A percentile compares a stretch with the other conserved stretches of the same genome.
Evolutionary conservation across 2,329 filamentous ascomycete species (phyloP).

Genomic region (Paecilomyces niveus): DNA sequence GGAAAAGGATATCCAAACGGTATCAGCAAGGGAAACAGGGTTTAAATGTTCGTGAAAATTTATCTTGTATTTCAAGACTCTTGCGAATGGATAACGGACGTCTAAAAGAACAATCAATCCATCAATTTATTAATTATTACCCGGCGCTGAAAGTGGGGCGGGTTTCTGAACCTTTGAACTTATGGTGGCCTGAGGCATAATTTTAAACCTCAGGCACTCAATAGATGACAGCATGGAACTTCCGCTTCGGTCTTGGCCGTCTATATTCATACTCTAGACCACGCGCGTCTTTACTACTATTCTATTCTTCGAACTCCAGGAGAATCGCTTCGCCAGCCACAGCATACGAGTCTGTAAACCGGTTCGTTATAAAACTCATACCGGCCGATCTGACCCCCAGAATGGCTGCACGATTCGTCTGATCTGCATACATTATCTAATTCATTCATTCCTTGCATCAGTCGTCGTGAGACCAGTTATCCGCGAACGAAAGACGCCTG

Average conservation of each 20-base stretch:
- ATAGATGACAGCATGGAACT: not conserved
- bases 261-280: not conserved
- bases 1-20: not conserved
- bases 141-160: not conserved
- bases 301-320: not conserved
- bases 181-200: not conserved
- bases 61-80: too few species aligned
- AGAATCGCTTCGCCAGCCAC: not conserved
- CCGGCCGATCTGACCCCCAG: not conserved
- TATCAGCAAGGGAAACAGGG: not conserved
- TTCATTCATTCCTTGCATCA: not conserved
- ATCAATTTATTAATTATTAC: not conserved
- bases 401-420: not conserved
- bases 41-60: too few species aligned
- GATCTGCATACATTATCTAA: not conserved
- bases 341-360: not conserved
- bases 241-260: not conserved
- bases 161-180: not conserved
- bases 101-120: not conserved
- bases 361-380: not conserved
- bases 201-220: not conserved
- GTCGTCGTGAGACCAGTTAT: not conserved
- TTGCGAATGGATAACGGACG: too few species aligned
- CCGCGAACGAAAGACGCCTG: not conserved
- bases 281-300: not conserved